phyloP scores from a whole-genome alignment of 768 basidiomycete species.

The Trametes cinnabarina region DNA sequence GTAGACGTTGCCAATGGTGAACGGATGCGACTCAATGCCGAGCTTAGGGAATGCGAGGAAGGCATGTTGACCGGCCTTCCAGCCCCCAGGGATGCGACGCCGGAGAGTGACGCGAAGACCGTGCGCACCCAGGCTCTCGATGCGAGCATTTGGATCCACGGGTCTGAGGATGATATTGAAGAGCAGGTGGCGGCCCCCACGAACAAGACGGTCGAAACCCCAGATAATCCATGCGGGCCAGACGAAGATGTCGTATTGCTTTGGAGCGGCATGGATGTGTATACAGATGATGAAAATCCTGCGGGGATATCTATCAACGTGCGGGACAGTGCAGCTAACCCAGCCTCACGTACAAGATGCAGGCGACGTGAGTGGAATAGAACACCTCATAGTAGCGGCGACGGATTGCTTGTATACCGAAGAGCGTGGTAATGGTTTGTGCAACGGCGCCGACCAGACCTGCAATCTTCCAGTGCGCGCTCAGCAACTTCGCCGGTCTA shows the following conservation, averaged over 20 bases:
- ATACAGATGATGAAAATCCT: constrained; percentile 42
- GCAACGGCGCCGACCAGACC: constrained; percentile 27
- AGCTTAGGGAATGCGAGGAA: constrained; percentile 46
- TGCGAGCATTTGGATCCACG: constrained; percentile 33
- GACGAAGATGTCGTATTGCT: constrained; percentile 40
- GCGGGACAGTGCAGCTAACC: too few species aligned
- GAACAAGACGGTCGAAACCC: constrained; percentile 45
- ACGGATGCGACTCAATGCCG: constrained; percentile 49
- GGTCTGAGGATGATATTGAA: constrained; percentile 36
- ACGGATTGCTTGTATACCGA: constrained; percentile 42
- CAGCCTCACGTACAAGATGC: constrained; percentile 31
- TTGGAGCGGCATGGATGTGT: constrained; percentile 32
- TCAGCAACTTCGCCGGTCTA: constrained; percentile 6
- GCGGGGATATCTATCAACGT: background rate
- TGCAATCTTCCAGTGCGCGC: constrained; percentile 15
- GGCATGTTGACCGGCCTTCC: constrained; percentile 49
- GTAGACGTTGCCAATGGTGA: constrained; percentile 47
- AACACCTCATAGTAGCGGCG: constrained; percentile 42
- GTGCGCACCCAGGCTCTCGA: constrained; percentile 43
- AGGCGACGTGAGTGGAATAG: constrained; percentile 24
- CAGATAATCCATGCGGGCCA: constrained; percentile 49
- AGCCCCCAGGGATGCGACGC: constrained; percentile 41
- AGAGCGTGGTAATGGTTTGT: constrained; percentile 36
- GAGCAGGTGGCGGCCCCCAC: constrained; percentile 38
- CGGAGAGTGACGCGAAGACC: constrained; percentile 43